phyloP scores from a whole-genome alignment of 768 basidiomycete genomes.

The Aureoboletus auriporus region DNA sequence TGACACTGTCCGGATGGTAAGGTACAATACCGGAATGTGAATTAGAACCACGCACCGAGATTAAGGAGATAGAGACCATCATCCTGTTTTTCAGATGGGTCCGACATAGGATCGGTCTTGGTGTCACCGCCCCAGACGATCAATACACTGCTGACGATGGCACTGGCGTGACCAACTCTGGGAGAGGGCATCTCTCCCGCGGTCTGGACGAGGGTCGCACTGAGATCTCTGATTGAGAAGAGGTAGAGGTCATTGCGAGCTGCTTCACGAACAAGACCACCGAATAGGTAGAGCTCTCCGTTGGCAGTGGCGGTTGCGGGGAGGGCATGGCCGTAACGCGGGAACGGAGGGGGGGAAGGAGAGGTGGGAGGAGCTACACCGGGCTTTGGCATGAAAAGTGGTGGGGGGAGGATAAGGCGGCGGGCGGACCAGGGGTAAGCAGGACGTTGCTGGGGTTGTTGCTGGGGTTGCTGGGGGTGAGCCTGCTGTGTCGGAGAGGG shows the following conservation, averaged over 20 bases:
- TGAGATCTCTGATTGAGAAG: constrained; percentile 76
- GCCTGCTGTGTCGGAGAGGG: constrained; percentile 29
- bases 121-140: constrained; percentile 99
- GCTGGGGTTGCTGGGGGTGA: constrained; percentile 29
- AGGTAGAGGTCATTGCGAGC: constrained; percentile 92
- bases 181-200: constrained; percentile 84
- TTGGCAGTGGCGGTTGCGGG: constrained; percentile 70
- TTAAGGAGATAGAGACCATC: constrained; percentile 93
- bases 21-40: neutral
- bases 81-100: constrained; percentile 74
- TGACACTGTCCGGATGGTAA: constrained; percentile 51
- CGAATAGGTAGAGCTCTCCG: constrained; percentile 95
- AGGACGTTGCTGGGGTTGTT: constrained; percentile 43
- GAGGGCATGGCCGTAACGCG: constrained; percentile 92
- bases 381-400: constrained; percentile 59
- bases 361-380: constrained; percentile 59
- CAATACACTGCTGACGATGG: constrained; percentile 91
- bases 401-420: constrained; percentile 66
- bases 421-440: constrained; percentile 84
- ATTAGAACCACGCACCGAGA: constrained; percentile 59
- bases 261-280: constrained; percentile 88
- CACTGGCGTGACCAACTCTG: constrained; percentile 95
- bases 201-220: constrained; percentile 81
- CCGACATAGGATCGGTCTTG: constrained; percentile 64
- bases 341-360: constrained; percentile 86